Conservation (phyloP, 2,329 filamentous ascomycete species). For the Colletotrichum magnum region DNA sequence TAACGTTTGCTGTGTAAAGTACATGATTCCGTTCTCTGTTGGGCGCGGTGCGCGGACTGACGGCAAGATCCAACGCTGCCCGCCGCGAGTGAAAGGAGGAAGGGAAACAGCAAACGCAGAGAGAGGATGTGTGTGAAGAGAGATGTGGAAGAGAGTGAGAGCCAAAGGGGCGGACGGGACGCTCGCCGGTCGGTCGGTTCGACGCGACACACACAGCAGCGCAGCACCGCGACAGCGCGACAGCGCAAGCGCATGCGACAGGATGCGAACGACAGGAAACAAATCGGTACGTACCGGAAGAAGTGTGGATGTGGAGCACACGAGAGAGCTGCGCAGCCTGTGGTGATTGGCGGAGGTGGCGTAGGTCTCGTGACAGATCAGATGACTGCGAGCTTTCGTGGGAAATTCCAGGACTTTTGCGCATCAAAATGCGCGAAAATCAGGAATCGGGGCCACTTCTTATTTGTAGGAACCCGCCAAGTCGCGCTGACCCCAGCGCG, state of each 20-base stretch:
- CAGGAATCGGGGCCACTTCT: constrained; percentile 56
- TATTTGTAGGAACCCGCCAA: constrained; percentile 57
- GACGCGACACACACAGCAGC: constrained; percentile 11
- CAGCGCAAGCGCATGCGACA: neutral
- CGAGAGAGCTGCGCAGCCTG: neutral
- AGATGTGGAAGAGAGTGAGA: neutral
- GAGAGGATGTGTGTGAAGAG: neutral
- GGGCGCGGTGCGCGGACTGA: neutral
- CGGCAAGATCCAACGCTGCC: constrained; percentile 21
- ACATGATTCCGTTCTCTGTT: neutral
- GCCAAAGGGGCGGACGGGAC: too few relatives aligned
- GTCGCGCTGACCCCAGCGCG: constrained; percentile 36
- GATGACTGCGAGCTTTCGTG: constrained; percentile 40
- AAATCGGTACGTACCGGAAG: constrained; percentile 38
- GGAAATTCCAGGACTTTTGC: constrained; percentile 39
- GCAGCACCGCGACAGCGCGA: neutral
- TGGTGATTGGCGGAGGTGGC: constrained; percentile 27
- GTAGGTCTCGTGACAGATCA: constrained; percentile 40
- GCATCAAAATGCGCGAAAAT: constrained; percentile 49
- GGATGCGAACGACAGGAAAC: constrained; percentile 28
- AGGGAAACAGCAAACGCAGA: constrained; percentile 8
- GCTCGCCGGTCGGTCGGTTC: too few relatives aligned
- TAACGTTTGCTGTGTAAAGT: constrained; percentile 10
- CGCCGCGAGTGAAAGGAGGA: neutral
- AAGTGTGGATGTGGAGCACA: neutral